Conservation (phyloP, 768 basidiomycete species). For the Phanerochaete carnosa region DNA sequence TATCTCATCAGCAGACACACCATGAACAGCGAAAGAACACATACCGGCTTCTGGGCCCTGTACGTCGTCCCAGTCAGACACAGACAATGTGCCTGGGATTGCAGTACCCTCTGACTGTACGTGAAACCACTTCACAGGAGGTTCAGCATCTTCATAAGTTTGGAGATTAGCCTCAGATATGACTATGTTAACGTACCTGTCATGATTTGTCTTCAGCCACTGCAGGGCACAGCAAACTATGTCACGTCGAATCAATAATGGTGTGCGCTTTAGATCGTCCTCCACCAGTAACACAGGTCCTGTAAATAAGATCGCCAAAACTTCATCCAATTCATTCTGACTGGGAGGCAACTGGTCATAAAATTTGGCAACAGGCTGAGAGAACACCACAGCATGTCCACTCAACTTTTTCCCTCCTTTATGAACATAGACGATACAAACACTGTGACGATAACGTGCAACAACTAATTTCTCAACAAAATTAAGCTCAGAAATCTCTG, state of each 20-base stretch:
- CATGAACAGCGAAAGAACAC: slow-evolving; percentile 38
- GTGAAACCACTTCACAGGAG: slow-evolving; percentile 11
- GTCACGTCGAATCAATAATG: slow-evolving; percentile 20
- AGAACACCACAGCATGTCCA: slow-evolving; percentile 15
- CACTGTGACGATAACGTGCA: slow-evolving; percentile 17
- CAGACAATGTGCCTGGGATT: background rate
- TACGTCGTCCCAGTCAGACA: background rate
- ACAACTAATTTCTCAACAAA: slow-evolving; percentile 16
- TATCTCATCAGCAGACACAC: slow-evolving; percentile 26
- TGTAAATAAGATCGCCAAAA: slow-evolving; percentile 28
- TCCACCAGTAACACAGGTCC: slow-evolving; percentile 24
- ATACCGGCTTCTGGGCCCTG: slow-evolving; percentile 16
- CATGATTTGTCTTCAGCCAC: slow-evolving; percentile 19
- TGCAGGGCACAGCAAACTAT: slow-evolving; percentile 13
- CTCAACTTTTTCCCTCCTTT: slow-evolving; percentile 24
- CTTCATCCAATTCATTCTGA: slow-evolving; percentile 15
- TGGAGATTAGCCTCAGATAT: background rate
- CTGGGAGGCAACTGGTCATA: slow-evolving; percentile 10
- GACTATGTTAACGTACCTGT: background rate
- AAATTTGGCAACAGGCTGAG: slow-evolving; percentile 13
- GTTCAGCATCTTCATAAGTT: slow-evolving; percentile 13
- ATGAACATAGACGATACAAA: slow-evolving; percentile 28
- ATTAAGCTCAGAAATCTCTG: slow-evolving; percentile 2
- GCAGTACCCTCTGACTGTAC: background rate
- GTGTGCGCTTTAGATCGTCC: slow-evolving; percentile 24